Evolutionary conservation across 1,139 yeast genomes (phyloP).

Genomic region (Protomyces lactucae-debilis): DNA sequence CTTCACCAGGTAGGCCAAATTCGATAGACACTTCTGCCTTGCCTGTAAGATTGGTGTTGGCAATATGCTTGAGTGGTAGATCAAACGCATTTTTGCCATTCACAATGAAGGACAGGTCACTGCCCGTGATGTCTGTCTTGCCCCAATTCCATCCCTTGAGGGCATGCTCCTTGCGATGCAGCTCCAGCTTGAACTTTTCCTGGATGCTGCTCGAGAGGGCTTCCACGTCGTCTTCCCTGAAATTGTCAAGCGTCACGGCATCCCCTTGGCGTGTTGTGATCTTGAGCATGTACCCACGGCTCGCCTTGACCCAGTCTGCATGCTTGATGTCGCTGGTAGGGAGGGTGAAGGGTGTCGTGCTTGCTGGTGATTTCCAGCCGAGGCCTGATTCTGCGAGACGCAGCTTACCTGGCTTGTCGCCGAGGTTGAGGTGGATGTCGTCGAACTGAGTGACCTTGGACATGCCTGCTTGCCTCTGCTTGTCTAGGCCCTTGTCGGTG

Average conservation of each 20-base stretch:
- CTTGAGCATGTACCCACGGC: constrained; percentile 83
- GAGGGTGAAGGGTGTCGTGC: constrained; percentile 64
- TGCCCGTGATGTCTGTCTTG: constrained; percentile 81
- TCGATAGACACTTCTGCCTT: constrained; percentile 92
- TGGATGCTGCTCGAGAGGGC: constrained; percentile 78
- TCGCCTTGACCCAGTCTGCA: constrained; percentile 87
- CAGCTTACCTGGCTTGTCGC: constrained; percentile 77
- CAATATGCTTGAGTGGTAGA: constrained; percentile 72
- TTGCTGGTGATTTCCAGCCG: constrained; percentile 72
- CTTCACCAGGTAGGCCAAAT: constrained; percentile 50
- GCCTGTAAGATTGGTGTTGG: constrained; percentile 87
- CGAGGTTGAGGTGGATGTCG: constrained; percentile 80
- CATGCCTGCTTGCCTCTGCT: not conserved
- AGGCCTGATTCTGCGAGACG: constrained; percentile 92
- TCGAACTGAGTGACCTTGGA: constrained; percentile 57
- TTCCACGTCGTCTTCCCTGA: constrained; percentile 74
- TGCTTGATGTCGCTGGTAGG: constrained; percentile 79
- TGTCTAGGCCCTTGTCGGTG: not conserved
- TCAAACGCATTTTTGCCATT: constrained; percentile 90
- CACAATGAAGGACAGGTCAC: constrained; percentile 79
- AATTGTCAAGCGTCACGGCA: constrained; percentile 84
- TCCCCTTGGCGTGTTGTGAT: constrained; percentile 86
- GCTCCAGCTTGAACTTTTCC: constrained; percentile 61
- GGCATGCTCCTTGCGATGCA: constrained; percentile 85
- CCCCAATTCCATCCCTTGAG: constrained; percentile 99